phyloP scores from a whole-genome alignment of 2,329 filamentous ascomycete species.

The Allantophomopsis cytisporea region DNA sequence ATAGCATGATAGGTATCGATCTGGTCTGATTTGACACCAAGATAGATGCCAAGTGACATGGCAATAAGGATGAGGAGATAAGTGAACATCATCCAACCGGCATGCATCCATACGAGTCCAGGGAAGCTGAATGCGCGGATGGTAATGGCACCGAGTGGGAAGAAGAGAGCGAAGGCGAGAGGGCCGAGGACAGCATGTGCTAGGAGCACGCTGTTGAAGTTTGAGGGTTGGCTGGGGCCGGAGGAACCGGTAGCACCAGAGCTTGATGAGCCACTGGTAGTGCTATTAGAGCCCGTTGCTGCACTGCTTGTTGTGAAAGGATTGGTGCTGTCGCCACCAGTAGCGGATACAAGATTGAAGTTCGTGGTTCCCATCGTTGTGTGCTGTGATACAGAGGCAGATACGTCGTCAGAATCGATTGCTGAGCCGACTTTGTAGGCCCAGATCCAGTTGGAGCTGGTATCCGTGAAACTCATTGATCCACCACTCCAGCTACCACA shows the following conservation, averaged over 20 bases:
- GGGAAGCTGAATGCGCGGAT: conserved; percentile 43
- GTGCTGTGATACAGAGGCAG: conserved; percentile 29
- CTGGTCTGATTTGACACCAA: conserved; percentile 9
- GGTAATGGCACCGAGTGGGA: conserved; percentile 44
- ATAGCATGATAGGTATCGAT: conserved; percentile 33
- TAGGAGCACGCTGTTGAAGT: conserved; percentile 4
- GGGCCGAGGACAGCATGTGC: conserved; percentile 45
- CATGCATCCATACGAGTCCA: conserved; percentile 30
- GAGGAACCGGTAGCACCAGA: neutral
- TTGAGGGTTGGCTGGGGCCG: neutral
- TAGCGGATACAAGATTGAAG: conserved; percentile 32
- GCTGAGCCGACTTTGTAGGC: conserved; percentile 29
- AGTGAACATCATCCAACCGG: conserved; percentile 36
- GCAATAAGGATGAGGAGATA: conserved; percentile 44
- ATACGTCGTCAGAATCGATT: conserved; percentile 29
- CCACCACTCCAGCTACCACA: conserved; percentile 38
- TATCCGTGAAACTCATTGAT: conserved; percentile 30
- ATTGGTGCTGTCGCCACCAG: conserved; percentile 25
- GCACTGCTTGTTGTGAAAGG: conserved; percentile 7
- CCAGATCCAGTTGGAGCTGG: conserved; percentile 34
- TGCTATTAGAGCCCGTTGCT: neutral
- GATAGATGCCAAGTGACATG: conserved; percentile 41
- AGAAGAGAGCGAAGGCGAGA: conserved; percentile 41
- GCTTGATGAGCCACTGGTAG: neutral
- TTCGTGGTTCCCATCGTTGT: conserved; percentile 24